Conservation (phyloP, 2,329 filamentous ascomycete genomes). For the Aspergillus eucalypticola region DNA sequence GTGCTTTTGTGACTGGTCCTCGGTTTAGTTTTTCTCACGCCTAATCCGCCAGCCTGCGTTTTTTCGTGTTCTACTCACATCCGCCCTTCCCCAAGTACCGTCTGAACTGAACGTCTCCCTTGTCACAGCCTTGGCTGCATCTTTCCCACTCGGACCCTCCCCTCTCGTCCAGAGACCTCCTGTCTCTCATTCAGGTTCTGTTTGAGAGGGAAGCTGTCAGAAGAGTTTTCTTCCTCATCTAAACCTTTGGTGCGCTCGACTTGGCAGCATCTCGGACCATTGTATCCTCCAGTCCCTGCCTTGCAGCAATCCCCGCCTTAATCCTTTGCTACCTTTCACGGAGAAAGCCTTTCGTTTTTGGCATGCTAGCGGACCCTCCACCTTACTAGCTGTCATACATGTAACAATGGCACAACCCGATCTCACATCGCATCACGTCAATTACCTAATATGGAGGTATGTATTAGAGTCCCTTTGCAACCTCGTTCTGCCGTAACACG, state of each 20-base stretch:
- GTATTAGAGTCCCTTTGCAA: conserved; percentile 22
- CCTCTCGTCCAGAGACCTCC: conserved; percentile 6
- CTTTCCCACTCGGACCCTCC: conserved; percentile 8
- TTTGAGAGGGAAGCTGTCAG: neutral
- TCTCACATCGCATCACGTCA: conserved; percentile 60
- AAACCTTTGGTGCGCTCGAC: neutral
- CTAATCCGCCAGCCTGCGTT: neutral
- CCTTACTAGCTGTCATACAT: conserved; percentile 41
- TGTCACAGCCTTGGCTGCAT: conserved; percentile 17
- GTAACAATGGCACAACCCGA: conserved; percentile 47
- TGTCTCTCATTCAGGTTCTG: conserved; percentile 2
- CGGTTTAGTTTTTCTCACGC: conserved; percentile 18
- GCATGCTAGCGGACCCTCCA: conserved; percentile 30
- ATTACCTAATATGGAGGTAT: conserved; percentile 69
- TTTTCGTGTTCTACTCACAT: conserved; percentile 4
- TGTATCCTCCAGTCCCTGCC: conserved; percentile 10
- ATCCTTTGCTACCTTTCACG: conserved; percentile 14
- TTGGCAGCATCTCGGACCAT: neutral
- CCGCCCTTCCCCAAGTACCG: conserved; percentile 10
- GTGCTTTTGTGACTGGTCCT: conserved; percentile 14
- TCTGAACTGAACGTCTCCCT: conserved; percentile 2
- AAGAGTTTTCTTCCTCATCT: neutral
- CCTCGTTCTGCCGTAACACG: conserved; percentile 1
- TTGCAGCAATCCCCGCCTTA: conserved; percentile 11
- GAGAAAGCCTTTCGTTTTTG: conserved; percentile 28